Evolutionary conservation across 176 grass and related monocot genomes (phyloP).

Genomic region (Paspalum notatum): DNA sequence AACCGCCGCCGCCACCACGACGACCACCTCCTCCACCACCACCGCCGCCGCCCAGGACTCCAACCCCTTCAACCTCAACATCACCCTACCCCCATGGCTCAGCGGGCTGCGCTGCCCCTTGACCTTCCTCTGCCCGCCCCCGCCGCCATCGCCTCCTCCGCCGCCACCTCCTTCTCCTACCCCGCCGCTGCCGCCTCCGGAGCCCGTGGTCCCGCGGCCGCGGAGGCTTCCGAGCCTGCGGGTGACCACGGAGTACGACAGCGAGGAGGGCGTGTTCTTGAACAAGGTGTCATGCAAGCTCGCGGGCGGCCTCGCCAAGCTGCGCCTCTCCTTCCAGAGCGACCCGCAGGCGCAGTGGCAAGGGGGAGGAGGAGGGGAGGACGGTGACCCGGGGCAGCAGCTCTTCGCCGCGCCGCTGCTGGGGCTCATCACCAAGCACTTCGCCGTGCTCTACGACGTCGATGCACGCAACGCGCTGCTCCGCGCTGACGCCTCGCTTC

Average conservation of each 20-base stretch:
- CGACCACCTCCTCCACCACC: not conserved
- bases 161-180: not conserved
- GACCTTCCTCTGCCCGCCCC: slow-evolving; percentile 48
- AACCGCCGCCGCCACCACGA: slow-evolving; percentile 3
- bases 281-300: slow-evolving; percentile 97
- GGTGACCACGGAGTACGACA: slow-evolving; percentile 88
- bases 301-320: slow-evolving; percentile 76
- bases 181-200: slow-evolving; percentile 6
- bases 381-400: slow-evolving; percentile 33
- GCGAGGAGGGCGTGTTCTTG: slow-evolving; percentile 59
- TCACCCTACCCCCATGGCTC: slow-evolving; percentile 45
- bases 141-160: not conserved
- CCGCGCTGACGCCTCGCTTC: slow-evolving; percentile 56
- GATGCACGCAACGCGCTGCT: slow-evolving; percentile 77
- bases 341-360: slow-evolving; percentile 44
- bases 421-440: slow-evolving; percentile 65
- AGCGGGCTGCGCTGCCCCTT: slow-evolving; percentile 38
- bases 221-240: slow-evolving; percentile 49
- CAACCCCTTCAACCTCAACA: slow-evolving; percentile 38
- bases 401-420: slow-evolving; percentile 58
- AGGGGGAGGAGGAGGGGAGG: not conserved
- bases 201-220: not conserved
- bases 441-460: slow-evolving; percentile 73
- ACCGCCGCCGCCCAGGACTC: slow-evolving; percentile 15
- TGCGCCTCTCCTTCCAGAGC: slow-evolving; percentile 89